phyloP scores from a whole-genome alignment of 1,139 yeast genomes.

The Kodamaea derodonti region DNA sequence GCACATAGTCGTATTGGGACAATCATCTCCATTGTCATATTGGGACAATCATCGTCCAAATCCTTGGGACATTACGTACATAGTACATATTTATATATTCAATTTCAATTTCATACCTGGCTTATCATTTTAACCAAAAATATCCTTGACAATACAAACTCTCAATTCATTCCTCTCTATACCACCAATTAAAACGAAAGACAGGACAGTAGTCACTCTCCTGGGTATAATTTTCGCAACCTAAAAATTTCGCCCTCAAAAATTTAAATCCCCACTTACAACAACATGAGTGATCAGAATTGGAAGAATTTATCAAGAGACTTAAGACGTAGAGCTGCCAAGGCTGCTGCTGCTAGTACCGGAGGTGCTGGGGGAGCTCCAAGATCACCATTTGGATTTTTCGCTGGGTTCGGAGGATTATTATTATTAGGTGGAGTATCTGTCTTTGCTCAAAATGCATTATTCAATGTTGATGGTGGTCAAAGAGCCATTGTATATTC shows the following conservation, averaged over 20 bases:
- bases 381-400: constrained; percentile 51
- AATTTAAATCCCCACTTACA: neutral
- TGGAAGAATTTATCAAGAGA: constrained; percentile 69
- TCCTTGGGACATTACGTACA: too few relatives aligned
- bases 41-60: too few relatives aligned
- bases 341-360: constrained; percentile 41
- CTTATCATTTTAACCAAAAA: too few relatives aligned
- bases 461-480: constrained; percentile 98
- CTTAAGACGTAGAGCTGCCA: constrained; percentile 47
- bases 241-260: neutral
- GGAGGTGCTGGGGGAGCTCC: constrained; percentile 43
- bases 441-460: constrained; percentile 63
- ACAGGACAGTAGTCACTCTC: too few relatives aligned
- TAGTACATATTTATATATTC: too few relatives aligned
- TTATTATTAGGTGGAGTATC: constrained; percentile 71
- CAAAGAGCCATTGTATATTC: constrained; percentile 95
- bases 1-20: too few relatives aligned
- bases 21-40: too few relatives aligned
- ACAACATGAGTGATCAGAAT: constrained; percentile 47
- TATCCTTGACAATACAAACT: too few relatives aligned
- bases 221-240: too few relatives aligned
- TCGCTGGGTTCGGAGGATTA: constrained; percentile 80
- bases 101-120: too few relatives aligned
- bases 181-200: too few relatives aligned
- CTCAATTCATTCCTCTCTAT: too few relatives aligned